Evolutionary conservation across 2,329 filamentous ascomycete species (phyloP).

Genomic region (Ophiocordyceps camponoti-leonardi): DNA sequence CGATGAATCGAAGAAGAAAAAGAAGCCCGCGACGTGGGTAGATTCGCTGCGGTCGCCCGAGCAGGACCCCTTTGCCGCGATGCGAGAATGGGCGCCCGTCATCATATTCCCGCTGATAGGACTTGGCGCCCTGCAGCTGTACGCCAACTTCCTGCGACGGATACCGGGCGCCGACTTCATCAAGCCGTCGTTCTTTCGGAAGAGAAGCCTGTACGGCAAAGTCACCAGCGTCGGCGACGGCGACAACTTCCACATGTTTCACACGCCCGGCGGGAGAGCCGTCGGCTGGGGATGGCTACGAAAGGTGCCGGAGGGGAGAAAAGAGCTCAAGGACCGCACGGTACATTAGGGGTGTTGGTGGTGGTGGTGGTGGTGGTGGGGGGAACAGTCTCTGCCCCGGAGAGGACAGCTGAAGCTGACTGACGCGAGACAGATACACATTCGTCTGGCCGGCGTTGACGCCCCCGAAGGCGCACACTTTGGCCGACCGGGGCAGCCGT

Average conservation of each 20-base stretch:
- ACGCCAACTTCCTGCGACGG: slow-evolving; percentile 64
- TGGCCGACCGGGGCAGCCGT: slow-evolving; percentile 73
- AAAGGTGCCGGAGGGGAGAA: slow-evolving; percentile 50
- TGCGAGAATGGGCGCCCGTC: slow-evolving; percentile 8
- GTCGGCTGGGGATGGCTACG: slow-evolving; percentile 90
- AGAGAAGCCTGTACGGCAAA: slow-evolving; percentile 59
- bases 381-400: neutral
- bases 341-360: slow-evolving; percentile 26
- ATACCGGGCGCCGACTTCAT: slow-evolving; percentile 67
- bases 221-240: slow-evolving; percentile 94
- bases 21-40: neutral
- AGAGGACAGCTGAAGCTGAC: neutral
- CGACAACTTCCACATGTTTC: slow-evolving; percentile 86
- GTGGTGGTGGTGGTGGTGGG: neutral
- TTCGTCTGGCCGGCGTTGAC: slow-evolving; percentile 83
- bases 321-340: slow-evolving; percentile 58
- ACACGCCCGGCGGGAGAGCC: slow-evolving; percentile 78
- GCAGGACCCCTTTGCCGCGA: neutral
- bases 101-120: slow-evolving; percentile 19
- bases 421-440: slow-evolving; percentile 46
- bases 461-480: slow-evolving; percentile 90
- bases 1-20: neutral
- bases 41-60: neutral
- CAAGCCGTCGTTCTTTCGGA: slow-evolving; percentile 56
- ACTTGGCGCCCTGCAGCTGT: slow-evolving; percentile 30